Evolutionary conservation across 306 rosid species (phyloP).

Genomic region (Oxytropis ochrocephala): DNA sequence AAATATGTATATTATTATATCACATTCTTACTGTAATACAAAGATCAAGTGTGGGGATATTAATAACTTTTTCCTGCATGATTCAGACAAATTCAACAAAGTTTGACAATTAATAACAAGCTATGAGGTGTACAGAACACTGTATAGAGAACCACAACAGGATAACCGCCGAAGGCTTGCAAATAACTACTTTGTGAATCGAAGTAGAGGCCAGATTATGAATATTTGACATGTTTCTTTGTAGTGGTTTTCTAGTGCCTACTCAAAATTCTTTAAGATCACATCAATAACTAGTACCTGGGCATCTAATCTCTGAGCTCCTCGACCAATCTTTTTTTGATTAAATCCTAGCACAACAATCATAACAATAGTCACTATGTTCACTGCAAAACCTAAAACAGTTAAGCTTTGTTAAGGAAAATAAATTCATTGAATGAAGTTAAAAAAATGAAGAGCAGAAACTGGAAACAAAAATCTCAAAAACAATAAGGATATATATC

Average conservation of each 20-base stretch:
- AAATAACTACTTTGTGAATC: neutral
- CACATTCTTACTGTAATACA: neutral
- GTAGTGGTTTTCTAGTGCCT: neutral
- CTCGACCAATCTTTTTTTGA: conserved; percentile 21
- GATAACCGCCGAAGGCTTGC: neutral
- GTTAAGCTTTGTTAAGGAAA: conserved; percentile 61
- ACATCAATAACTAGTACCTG: conserved; percentile 12
- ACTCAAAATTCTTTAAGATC: neutral
- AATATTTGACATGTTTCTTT: neutral
- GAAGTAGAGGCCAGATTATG: neutral
- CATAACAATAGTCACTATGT: conserved; percentile 48
- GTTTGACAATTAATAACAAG: neutral
- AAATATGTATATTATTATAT: conserved; percentile 4
- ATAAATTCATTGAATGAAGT: neutral
- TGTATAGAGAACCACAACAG: neutral
- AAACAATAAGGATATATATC: conserved; percentile 69
- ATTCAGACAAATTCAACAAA: neutral
- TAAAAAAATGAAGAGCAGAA: neutral
- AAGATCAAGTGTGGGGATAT: neutral
- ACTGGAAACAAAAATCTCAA: neutral
- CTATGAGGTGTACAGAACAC: neutral
- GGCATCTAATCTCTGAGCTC: conserved; percentile 39
- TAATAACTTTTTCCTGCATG: neutral
- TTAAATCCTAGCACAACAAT: conserved; percentile 41
- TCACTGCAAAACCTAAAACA: conserved; percentile 63